These are phyloP conservation scores for Beta corolliflora DNA, from an alignment of 179 eudicot species.

Conservation along the genomic window DNA sequence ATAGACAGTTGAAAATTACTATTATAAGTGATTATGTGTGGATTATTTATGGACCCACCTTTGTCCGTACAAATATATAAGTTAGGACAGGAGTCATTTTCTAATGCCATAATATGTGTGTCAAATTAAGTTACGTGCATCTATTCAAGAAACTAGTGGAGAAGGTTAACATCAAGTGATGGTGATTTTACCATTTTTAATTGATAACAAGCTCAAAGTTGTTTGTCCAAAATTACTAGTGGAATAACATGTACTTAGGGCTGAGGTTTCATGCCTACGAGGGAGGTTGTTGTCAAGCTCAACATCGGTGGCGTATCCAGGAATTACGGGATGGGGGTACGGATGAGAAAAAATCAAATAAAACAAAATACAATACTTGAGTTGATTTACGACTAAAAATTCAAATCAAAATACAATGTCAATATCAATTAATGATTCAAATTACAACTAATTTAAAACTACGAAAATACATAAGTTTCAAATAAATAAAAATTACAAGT, in stretches of 20 bases:
- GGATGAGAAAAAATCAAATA: no score
- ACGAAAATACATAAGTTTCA: no score
- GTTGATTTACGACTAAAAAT: no score
- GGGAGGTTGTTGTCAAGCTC: background rate
- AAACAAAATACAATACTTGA: no score
- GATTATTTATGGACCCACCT: constrained; percentile 13
- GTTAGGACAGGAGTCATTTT: constrained; percentile 32
- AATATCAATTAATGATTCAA: no score
- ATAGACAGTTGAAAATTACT: constrained; percentile 7
- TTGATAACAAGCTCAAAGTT: background rate
- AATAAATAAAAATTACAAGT: no score
- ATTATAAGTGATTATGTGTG: constrained; percentile 16
- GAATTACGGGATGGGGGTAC: no score
- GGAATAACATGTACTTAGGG: background rate
- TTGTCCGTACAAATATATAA: constrained; percentile 21
- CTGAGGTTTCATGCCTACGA: background rate
- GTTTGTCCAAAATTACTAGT: constrained; percentile 13
- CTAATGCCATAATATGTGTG: constrained; percentile 10
- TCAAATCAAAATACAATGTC: no score
- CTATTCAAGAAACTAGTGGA: constrained; percentile 16
- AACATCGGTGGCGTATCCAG: no score
- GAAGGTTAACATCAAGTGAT: constrained; percentile 23
- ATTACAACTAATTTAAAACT: no score
- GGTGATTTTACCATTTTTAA: constrained; percentile 22
- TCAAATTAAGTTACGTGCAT: constrained; percentile 27